These are phyloP conservation scores for Phytophthora melonis DNA, from an alignment of 352 stramenopile genomes.

Conservation along the genomic window DNA sequence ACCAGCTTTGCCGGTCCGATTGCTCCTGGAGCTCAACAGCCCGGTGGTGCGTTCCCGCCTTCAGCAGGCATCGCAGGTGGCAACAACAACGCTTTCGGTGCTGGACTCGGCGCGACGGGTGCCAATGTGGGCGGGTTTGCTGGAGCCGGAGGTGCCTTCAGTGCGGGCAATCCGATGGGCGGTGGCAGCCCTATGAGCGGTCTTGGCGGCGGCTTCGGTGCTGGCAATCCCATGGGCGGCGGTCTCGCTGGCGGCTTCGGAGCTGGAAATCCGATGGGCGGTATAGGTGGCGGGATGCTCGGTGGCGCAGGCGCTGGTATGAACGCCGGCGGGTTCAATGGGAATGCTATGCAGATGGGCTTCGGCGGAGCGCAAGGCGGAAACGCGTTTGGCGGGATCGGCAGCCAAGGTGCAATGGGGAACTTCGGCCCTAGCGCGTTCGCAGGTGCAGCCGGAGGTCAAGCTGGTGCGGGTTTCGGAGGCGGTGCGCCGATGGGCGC, in stretches of 20 bases:
- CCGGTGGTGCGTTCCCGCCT: too few species aligned
- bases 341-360: slow-evolving; percentile 13
- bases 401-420: slow-evolving; percentile 10
- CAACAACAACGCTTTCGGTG: slow-evolving; percentile 6
- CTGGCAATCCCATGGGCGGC: slow-evolving; percentile 10
- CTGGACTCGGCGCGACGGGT: slow-evolving; percentile 2
- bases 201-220: slow-evolving; percentile 13
- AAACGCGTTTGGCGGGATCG: slow-evolving; percentile 15
- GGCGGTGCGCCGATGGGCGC: background rate
- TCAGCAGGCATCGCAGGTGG: background rate
- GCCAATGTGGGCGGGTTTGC: slow-evolving; percentile 1
- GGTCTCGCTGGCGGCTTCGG: too few species aligned
- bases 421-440: background rate
- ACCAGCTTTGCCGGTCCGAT: slow-evolving; percentile 10
- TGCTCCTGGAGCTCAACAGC: too few species aligned
- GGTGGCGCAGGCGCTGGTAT: background rate
- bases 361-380: slow-evolving; percentile 17
- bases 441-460: too few species aligned
- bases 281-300: slow-evolving; percentile 9
- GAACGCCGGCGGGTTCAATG: background rate
- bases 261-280: background rate
- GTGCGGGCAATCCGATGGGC: slow-evolving; percentile 8
- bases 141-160: slow-evolving; percentile 1
- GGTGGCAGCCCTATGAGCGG: slow-evolving; percentile 6
- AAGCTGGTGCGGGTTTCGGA: background rate